phyloP scores from a whole-genome alignment of 805 yeast genomes.

The Monosporozyma siamensis region DNA sequence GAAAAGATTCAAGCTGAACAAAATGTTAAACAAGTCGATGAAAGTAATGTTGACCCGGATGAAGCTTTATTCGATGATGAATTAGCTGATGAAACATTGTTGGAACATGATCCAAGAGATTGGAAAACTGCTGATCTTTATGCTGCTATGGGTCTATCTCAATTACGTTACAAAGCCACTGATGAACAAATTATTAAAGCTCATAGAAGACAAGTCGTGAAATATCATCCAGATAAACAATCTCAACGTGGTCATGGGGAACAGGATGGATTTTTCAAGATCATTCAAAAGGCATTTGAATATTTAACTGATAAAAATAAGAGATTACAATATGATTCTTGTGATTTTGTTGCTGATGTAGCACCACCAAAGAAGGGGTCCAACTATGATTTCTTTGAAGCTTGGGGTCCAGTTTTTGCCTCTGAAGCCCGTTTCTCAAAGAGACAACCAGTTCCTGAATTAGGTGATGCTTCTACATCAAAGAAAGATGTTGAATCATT shows the following conservation, averaged over 20 bases:
- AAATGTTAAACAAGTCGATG: constrained; percentile 66
- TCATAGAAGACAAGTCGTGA: constrained; percentile 91
- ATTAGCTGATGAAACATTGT: constrained; percentile 69
- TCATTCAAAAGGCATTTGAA: constrained; percentile 95
- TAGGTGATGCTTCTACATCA: constrained; percentile 60
- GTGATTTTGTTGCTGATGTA: constrained; percentile 82
- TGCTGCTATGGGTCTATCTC: constrained; percentile 89
- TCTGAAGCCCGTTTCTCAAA: constrained; percentile 88
- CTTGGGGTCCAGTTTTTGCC: constrained; percentile 87
- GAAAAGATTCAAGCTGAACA: constrained; percentile 88
- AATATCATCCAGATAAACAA: constrained; percentile 97
- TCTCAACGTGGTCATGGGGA: constrained; percentile 79
- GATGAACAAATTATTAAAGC: constrained; percentile 92
- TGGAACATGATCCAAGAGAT: constrained; percentile 90
- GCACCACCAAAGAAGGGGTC: constrained; percentile 67
- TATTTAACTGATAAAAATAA: constrained; percentile 73
- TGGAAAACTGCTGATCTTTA: constrained; percentile 97
- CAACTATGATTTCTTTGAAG: constrained; percentile 75
- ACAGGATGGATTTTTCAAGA: constrained; percentile 94
- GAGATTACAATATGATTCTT: constrained; percentile 92
- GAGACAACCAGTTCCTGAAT: constrained; percentile 76
- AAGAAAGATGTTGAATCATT: constrained; percentile 80
- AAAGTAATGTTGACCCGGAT: constrained; percentile 46
- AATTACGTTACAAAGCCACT: constrained; percentile 83
- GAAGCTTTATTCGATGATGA: constrained; percentile 41